A percentile compares a stretch with the other conserved stretches of the same genome.
Evolutionary conservation across 768 basidiomycete genomes (phyloP).

Genomic region (Holtermannia corniformis): DNA sequence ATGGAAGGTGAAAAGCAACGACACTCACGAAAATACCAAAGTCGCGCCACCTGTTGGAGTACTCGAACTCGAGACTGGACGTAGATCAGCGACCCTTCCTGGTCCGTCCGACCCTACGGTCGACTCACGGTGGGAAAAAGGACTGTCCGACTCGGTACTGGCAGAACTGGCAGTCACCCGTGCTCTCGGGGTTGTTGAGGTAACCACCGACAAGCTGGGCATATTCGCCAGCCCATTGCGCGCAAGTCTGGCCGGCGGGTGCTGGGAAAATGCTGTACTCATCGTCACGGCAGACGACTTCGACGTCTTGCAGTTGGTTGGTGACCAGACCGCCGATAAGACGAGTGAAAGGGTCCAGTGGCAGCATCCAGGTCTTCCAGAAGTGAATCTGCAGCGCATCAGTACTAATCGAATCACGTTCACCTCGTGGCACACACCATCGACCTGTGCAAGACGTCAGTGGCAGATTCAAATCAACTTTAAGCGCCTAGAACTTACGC

Average conservation of each 20-base stretch:
- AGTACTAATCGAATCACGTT: background rate
- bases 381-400: slow-evolving; percentile 51
- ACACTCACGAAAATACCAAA: slow-evolving; percentile 26
- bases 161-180: slow-evolving; percentile 62
- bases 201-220: slow-evolving; percentile 61
- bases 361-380: slow-evolving; percentile 61
- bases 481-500: slow-evolving; percentile 11
- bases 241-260: slow-evolving; percentile 65
- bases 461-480: slow-evolving; percentile 9
- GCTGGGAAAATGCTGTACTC: slow-evolving; percentile 45
- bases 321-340: slow-evolving; percentile 51
- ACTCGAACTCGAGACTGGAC: slow-evolving; percentile 16
- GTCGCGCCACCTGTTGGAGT: slow-evolving; percentile 18
- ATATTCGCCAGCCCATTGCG: slow-evolving; percentile 62
- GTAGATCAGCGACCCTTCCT: background rate
- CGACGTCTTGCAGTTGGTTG: slow-evolving; percentile 64
- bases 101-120: no score
- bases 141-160: slow-evolving; percentile 23
- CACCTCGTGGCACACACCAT: background rate
- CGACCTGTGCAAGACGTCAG: no score
- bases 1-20: background rate
- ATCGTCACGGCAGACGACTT: slow-evolving; percentile 45
- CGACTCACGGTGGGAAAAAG: slow-evolving; percentile 13
- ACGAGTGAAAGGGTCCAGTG: slow-evolving; percentile 27
- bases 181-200: slow-evolving; percentile 59